Conservation (phyloP, 768 basidiomycete species). For the Mycena indigotica region DNA sequence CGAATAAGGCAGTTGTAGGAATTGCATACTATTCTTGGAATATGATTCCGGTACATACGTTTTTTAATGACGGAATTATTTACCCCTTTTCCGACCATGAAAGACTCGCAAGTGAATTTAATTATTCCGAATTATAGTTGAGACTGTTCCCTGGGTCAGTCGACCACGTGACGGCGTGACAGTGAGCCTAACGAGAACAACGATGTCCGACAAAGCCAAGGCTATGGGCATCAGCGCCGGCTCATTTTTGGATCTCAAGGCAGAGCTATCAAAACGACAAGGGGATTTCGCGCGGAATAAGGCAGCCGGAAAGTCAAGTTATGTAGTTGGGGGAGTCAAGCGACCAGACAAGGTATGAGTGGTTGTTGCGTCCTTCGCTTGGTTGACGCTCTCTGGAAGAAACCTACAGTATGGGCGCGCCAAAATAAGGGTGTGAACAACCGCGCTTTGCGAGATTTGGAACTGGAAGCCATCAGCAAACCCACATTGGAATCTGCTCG, state of each 20-base stretch:
- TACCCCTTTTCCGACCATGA: too few relatives aligned
- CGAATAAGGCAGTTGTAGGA: too few relatives aligned
- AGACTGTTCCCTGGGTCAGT: too few relatives aligned
- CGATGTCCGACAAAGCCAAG: conserved; percentile 59
- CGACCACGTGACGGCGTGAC: background rate
- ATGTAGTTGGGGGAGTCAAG: conserved; percentile 63
- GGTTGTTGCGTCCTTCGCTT: background rate
- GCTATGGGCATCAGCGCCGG: conserved; percentile 70
- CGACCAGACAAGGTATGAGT: conserved; percentile 71
- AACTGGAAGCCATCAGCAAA: conserved; percentile 68
- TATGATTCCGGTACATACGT: too few relatives aligned
- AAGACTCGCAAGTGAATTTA: too few relatives aligned
- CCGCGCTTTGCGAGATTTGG: conserved; percentile 67
- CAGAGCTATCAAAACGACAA: conserved; percentile 66
- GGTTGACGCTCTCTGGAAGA: conserved; percentile 43
- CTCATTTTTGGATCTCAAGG: conserved; percentile 84
- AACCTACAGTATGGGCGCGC: conserved; percentile 74
- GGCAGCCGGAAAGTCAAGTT: conserved; percentile 54
- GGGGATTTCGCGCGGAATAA: conserved; percentile 61
- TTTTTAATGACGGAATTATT: too few relatives aligned
- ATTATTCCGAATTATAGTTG: too few relatives aligned
- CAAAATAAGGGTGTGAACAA: conserved; percentile 73
- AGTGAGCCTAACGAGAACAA: conserved; percentile 36
- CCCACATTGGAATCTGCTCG: conserved; percentile 74
- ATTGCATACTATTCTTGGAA: too few relatives aligned